Base-by-base conservation (phyloP, 495 filamentous ascomycete genomes). In the Melanomma pulvis-pyrius region DNA sequence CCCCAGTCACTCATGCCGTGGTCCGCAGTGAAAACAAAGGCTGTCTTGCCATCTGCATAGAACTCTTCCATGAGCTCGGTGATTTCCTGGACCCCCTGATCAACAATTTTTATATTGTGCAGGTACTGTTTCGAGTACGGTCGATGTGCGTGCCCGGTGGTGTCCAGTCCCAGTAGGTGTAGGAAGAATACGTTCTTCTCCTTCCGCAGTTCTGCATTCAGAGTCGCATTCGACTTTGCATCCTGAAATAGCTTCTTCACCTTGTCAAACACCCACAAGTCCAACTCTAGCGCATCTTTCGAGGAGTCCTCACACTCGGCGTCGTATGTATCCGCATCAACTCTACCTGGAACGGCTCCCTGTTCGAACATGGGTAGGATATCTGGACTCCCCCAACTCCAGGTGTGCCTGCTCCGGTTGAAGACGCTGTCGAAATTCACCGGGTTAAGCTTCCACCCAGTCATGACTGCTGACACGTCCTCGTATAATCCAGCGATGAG, bases 1-100 rank as follows among this genome's bases (percentile, higher is more conserved):
- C 94, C 94, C 89, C 90, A 96, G 78, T 99, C 96, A 73, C 90
- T 97, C 93, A 99, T 99, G 12, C 94, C 94, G 78, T 99, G 94
- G 70, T 99, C 94, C 1, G 94, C 94, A 11, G 96, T 99, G 75
- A 99, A 99, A 15, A 99, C 86, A 73, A 91, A 99, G 0, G 96
- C 92, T 0, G 96, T 97, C 78, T 94, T 88, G 13, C 83, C 89
- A 74, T 99, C 96, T n/a, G 76, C 82, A 71, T 97, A 99, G 74
- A 98, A 99, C 26, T 92, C 86, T 13, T 94, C 87, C 39, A 97
- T 86, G 39, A 97, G 72, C 63, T 88, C 83, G 17, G 89, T 87
- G 46, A 96, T 87, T 74, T 96, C 87, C 76, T 90, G 78, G 3
- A 98, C 86, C 1, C 96, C 96, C 65, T 90, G 72, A 72, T 99